phyloP scores from a whole-genome alignment of 805 yeast species.

The Kluyveromyces starmeri region DNA sequence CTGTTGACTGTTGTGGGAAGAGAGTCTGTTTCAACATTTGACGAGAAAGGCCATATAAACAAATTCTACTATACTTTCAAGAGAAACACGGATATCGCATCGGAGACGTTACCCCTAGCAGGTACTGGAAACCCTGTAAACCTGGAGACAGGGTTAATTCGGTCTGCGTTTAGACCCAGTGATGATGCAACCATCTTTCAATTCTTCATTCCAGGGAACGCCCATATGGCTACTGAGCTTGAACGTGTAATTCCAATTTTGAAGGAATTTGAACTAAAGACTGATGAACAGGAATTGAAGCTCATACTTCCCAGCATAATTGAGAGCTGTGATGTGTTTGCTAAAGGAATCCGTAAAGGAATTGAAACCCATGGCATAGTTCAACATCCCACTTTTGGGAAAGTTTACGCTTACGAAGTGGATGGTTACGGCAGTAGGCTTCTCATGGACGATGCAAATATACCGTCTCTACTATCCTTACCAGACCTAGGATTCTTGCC shows the following conservation, averaged over 20 bases:
- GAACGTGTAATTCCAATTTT: slow-evolving; percentile 29
- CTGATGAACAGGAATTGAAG: slow-evolving; percentile 23
- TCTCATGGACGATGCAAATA: slow-evolving; percentile 86
- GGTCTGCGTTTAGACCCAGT: slow-evolving; percentile 81
- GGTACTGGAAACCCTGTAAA: slow-evolving; percentile 85
- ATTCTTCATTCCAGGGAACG: slow-evolving; percentile 79
- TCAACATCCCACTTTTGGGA: slow-evolving; percentile 61
- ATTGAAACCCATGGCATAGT: slow-evolving; percentile 56
- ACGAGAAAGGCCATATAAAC: slow-evolving; percentile 32
- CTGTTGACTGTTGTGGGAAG: slow-evolving; percentile 45
- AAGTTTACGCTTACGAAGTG: slow-evolving; percentile 79
- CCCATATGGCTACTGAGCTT: slow-evolving; percentile 62
- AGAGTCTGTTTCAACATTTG: slow-evolving; percentile 56
- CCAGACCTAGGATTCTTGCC: slow-evolving; percentile 68
- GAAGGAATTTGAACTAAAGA: slow-evolving; percentile 8
- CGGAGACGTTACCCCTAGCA: slow-evolving; percentile 70
- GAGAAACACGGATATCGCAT: slow-evolving; percentile 62
- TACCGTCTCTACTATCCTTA: slow-evolving; percentile 71
- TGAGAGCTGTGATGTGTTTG: slow-evolving; percentile 29
- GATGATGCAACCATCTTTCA: slow-evolving; percentile 81
- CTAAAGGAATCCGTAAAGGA: slow-evolving; percentile 41
- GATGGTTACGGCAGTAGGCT: slow-evolving; percentile 74
- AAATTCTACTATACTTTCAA: slow-evolving; percentile 58
- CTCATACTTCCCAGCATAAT: slow-evolving; percentile 23
- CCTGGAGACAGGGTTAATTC: slow-evolving; percentile 55